Conservation (phyloP, 306 rosid species). For the Acacia crassicarpa region DNA sequence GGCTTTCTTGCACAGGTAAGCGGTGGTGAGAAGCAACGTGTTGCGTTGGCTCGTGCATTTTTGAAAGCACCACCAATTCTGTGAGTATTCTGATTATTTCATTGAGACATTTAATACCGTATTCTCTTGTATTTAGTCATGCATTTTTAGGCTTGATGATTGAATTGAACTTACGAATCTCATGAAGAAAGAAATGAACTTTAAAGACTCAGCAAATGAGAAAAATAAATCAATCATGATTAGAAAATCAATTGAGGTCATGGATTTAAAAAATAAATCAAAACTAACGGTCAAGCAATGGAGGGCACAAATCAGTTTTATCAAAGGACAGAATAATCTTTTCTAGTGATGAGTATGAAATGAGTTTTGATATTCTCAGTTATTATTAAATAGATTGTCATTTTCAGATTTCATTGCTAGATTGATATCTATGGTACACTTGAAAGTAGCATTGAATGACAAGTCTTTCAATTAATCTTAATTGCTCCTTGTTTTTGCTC, state of each 20-base stretch:
- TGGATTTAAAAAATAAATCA: background rate
- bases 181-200: background rate
- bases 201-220: background rate
- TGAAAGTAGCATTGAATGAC: background rate
- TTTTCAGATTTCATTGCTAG: background rate
- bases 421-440: background rate
- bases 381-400: background rate
- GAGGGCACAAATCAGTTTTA: background rate
- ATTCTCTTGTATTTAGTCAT: background rate
- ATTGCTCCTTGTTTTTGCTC: constrained; percentile 18
- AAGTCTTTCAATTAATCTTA: background rate
- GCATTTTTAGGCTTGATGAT: background rate
- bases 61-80: constrained; percentile 89
- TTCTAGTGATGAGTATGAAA: background rate
- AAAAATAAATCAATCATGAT: background rate
- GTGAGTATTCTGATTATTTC: constrained; percentile 49
- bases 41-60: constrained; percentile 95
- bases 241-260: background rate
- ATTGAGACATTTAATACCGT: background rate
- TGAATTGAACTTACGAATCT: background rate
- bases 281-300: background rate
- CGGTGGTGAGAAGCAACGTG: constrained; percentile 99
- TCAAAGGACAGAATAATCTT: background rate
- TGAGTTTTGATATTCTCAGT: background rate
- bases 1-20: constrained; percentile 66